Percentiles rank a stretch among this genome's conserved stretches.
Conservation (phyloP, 2,329 filamentous ascomycete genomes). For the Aspergillus niger region DNA sequence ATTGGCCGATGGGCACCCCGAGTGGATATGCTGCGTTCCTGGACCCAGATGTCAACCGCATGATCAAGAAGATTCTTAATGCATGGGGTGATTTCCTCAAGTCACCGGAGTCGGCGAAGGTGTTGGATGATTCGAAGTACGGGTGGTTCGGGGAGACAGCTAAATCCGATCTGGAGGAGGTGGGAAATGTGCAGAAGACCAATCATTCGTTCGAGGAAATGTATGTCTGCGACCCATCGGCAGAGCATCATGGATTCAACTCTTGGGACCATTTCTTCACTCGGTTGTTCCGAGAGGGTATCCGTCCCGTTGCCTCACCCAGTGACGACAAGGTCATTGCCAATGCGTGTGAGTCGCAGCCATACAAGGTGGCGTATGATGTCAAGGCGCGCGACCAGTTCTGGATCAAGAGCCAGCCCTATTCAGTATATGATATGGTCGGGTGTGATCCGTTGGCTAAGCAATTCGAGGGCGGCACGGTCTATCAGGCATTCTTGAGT, state of each 20-base stretch:
- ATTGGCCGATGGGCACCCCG: slow-evolving; percentile 61
- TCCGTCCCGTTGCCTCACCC: slow-evolving; percentile 63
- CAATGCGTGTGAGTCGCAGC: slow-evolving; percentile 66
- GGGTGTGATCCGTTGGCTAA: slow-evolving; percentile 53
- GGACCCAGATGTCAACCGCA: slow-evolving; percentile 53
- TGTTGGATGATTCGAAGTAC: slow-evolving; percentile 43
- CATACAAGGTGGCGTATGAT: slow-evolving; percentile 55
- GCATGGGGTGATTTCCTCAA: slow-evolving; percentile 57
- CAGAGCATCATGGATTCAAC: slow-evolving; percentile 53
- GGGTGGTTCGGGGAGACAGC: slow-evolving; percentile 61
- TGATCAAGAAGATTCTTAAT: slow-evolving; percentile 54
- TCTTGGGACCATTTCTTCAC: slow-evolving; percentile 75
- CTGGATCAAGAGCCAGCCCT: slow-evolving; percentile 70
- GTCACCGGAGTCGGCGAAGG: slow-evolving; percentile 58
- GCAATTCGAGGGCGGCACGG: slow-evolving; percentile 63
- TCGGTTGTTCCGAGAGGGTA: slow-evolving; percentile 54
- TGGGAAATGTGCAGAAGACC: background rate
- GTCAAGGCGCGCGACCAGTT: slow-evolving; percentile 63
- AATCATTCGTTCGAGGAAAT: slow-evolving; percentile 21
- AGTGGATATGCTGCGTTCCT: slow-evolving; percentile 59
- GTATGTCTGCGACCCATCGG: slow-evolving; percentile 22
- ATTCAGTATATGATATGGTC: slow-evolving; percentile 67
- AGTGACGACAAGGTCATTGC: slow-evolving; percentile 52
- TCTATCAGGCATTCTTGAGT: slow-evolving; percentile 71
- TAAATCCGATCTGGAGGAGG: slow-evolving; percentile 37